phyloP scores from a whole-genome alignment of 2,329 filamentous ascomycete species.

The Tolypocladium capitatum region DNA sequence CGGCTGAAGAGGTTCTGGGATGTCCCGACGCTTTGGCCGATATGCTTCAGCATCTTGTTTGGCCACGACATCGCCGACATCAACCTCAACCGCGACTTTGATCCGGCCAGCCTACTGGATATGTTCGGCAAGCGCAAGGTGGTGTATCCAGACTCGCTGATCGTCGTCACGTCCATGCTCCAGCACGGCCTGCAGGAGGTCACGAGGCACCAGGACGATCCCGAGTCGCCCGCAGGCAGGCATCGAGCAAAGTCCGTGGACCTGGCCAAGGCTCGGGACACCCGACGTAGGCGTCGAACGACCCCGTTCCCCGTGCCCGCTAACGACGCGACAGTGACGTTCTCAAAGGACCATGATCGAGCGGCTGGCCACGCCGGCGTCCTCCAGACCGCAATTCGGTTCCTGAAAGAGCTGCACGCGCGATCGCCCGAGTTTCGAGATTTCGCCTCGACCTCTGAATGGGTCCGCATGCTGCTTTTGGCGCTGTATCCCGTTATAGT shows the following conservation, averaged over 20 bases:
- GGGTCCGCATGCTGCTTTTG: slow-evolving; percentile 64
- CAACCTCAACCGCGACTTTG: slow-evolving; percentile 60
- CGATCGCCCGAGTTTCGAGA: slow-evolving; percentile 69
- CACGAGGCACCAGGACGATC: slow-evolving; percentile 46
- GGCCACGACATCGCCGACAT: slow-evolving; percentile 66
- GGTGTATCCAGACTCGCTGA: slow-evolving; percentile 62
- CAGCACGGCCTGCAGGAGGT: slow-evolving; percentile 69
- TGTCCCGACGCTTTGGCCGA: slow-evolving; percentile 69
- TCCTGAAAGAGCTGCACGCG: slow-evolving; percentile 66
- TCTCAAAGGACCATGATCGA: slow-evolving; percentile 29
- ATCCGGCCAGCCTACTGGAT: slow-evolving; percentile 60
- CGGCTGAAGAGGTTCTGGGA: slow-evolving; percentile 83
- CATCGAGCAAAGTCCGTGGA: slow-evolving; percentile 52
- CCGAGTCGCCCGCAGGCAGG: slow-evolving; percentile 33
- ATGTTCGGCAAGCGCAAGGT: slow-evolving; percentile 59
- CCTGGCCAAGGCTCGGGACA: slow-evolving; percentile 45
- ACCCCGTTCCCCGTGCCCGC: neutral
- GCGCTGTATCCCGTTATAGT: slow-evolving; percentile 82
- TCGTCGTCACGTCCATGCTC: slow-evolving; percentile 75
- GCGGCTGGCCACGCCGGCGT: slow-evolving; percentile 44
- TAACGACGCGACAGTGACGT: slow-evolving; percentile 11
- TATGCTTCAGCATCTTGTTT: slow-evolving; percentile 81
- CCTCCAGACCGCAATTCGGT: slow-evolving; percentile 63
- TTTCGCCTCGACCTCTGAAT: slow-evolving; percentile 67
- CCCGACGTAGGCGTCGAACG: slow-evolving; percentile 29